Base-by-base conservation (phyloP, 495 filamentous ascomycete species). In the Talaromyces nanjingensis region DNA sequence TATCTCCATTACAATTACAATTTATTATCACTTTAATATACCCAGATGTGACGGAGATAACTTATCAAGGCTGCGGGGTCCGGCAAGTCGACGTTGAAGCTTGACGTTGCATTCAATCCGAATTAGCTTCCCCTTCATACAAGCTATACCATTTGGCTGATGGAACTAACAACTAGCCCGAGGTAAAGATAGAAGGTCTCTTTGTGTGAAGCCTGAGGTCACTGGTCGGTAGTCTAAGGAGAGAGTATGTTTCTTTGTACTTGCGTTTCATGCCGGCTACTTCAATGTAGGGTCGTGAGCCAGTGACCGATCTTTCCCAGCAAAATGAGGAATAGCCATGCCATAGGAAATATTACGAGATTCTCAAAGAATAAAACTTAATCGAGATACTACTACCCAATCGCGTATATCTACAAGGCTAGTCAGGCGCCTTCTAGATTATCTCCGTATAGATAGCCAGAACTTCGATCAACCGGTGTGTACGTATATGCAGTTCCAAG, bases 1-100 rank as follows among this genome's bases (percentile, higher is more conserved):
- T 4, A 7, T 20, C 5, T 49, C 7, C 18, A 12, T 49, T 7
- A 49, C 45, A 3, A 49, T 9, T 8, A 20, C 4, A 49, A 20
- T 20, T 18, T 1, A 49, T 9, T 8, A 20, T 49, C 11, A 18
- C 16, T 9, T 22, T 20, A 3, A 49, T 49, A 20, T 49, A 20
- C 2, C 20, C 4, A 49, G 45, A 49, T 18, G 45, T 20, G 8
- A 18, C 45, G 45, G n/a, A 49, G 45, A 49, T 49, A 49, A 20
- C n/a, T 49, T 49, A 49, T 49, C 45, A 49, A 49, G 45, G 45
- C 45, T 49, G 45, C 45, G 45, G 45, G 45, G 45, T 49, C 45
- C 18, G 45, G 45, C 16, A 22, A 49, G n/a, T 49, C 18, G 45
- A 49, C n/a, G 45, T 18, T 49, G 45, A 49, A 49, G 45, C n/a